Base-by-base conservation (phyloP, 164 flowering plant species). In the Aristolochia fimbriata region DNA sequence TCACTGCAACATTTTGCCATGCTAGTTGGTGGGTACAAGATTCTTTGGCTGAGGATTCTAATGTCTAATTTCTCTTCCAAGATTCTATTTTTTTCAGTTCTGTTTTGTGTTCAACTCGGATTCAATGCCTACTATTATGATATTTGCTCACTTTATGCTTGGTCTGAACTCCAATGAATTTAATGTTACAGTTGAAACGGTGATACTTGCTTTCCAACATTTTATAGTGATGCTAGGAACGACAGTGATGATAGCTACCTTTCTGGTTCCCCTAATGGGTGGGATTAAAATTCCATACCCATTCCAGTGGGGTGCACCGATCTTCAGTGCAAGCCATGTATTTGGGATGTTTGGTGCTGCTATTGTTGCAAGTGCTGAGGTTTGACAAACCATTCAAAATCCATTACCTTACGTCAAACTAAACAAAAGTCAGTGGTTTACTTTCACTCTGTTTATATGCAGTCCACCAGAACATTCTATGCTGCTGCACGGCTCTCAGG, bases 311-410 rank as follows among this genome's bases (percentile, higher is more conserved):
- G 99, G 99, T 51, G 63, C 87, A 33, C 99, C 99, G 4, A 80
- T 90, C 55, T 93, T 93, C 68, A 79, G 82, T 65, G 97, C 97
- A 4, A 79, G 97, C 65, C 91, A 86, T 58, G 92, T 90, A 60
- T 90, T 93, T 77, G 99, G 96, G 23, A 93, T 93, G 99, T 76
- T 93, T 77, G 99, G 99, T n/a, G 97, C 96, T n/a, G 88, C 88
- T 31, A 80, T 93, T 68, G 99, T 93, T 63, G 60, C 97, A 33
- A 75, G 94, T 49, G 91, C 88, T 50, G 99, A 93, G 89, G 99
- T 93, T 63, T 20, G 49, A 6, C 23, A 62, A n/a, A 53, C 54
- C 22, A 31, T 50, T 15, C 15, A 0, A 24, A n/a, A 6, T 23
- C 25, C 25, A 13, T 59, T 33, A 20, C 9, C 17, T 47, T 59